Evolutionary conservation across 352 stramenopile species (phyloP).

Genomic region (Globisporangium emineosum): DNA sequence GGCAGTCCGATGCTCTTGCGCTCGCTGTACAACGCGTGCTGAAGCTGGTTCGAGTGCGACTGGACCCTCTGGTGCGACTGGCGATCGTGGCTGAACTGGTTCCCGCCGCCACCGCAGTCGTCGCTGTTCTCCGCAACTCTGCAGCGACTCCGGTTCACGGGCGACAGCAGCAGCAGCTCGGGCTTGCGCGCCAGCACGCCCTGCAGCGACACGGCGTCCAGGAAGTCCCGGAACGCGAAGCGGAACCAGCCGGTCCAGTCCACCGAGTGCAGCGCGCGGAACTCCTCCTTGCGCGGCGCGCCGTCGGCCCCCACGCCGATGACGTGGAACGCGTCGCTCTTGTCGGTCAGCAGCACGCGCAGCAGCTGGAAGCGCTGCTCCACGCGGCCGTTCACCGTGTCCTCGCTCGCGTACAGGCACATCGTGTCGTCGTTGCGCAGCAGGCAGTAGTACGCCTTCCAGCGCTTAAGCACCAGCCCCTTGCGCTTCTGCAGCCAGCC

Average conservation of each 20-base stretch:
- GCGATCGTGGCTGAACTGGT: not conserved
- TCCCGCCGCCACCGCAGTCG: not conserved
- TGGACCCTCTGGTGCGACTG: not conserved
- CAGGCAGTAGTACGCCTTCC: conserved; percentile 54
- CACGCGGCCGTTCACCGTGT: conserved; percentile 49
- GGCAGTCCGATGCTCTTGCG: conserved; percentile 4
- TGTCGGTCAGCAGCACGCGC: conserved; percentile 41
- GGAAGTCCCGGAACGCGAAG: conserved; percentile 33
- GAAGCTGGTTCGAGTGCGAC: not conserved
- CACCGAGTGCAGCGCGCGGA: conserved; percentile 30
- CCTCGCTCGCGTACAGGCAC: conserved; percentile 52
- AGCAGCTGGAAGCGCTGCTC: conserved; percentile 48
- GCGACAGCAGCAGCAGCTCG: conserved; percentile 27
- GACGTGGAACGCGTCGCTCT: conserved; percentile 49
- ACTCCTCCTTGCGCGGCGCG: conserved; percentile 43
- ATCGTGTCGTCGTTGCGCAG: conserved; percentile 50
- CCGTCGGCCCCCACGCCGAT: conserved; percentile 44
- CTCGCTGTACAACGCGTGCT: conserved; percentile 7
- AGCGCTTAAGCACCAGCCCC: conserved; percentile 51
- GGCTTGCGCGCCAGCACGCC: conserved; percentile 37
- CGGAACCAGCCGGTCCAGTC: conserved; percentile 52
- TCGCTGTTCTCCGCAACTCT: not conserved
- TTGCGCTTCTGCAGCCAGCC: conserved; percentile 57
- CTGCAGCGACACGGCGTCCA: conserved; percentile 38
- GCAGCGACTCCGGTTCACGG: not conserved